Conservation (phyloP, 2,329 filamentous ascomycete species). For the Huntiella omanensis region DNA sequence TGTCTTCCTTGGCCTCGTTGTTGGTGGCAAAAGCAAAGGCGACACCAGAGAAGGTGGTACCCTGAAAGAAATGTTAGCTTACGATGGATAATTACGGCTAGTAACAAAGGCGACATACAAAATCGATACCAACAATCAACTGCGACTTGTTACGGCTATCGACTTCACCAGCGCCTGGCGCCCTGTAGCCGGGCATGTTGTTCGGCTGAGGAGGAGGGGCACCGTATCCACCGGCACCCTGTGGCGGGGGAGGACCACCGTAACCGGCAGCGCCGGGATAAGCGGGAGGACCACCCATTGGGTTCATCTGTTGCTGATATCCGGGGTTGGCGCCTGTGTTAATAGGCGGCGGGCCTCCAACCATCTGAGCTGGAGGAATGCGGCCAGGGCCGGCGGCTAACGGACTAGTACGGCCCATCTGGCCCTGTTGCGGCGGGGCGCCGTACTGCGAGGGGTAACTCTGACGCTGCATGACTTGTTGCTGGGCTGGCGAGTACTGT, state of each 20-base stretch:
- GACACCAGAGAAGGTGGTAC: conserved; percentile 94
- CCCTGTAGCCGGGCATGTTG: conserved; percentile 13
- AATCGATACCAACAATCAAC: conserved; percentile 96
- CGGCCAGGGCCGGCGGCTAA: conserved; percentile 29
- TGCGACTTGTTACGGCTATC: conserved; percentile 84
- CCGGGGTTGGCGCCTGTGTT: conserved; percentile 41
- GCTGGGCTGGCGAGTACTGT: conserved; percentile 15
- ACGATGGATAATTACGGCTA: not conserved
- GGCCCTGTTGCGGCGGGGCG: conserved; percentile 3
- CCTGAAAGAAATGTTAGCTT: conserved; percentile 29
- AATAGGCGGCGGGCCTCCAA: conserved; percentile 46
- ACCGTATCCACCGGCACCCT: conserved; percentile 22
- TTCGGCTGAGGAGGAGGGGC: conserved; percentile 13
- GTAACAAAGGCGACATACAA: conserved; percentile 39
- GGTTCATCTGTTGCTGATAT: conserved; percentile 20
- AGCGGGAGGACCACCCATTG: conserved; percentile 23
- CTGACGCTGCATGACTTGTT: conserved; percentile 40
- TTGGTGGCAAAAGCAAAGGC: conserved; percentile 95
- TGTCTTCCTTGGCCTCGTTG: conserved; percentile 93
- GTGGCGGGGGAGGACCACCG: conserved; percentile 29
- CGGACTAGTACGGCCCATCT: conserved; percentile 33
- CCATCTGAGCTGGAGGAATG: conserved; percentile 40
- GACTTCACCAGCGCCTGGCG: conserved; percentile 35
- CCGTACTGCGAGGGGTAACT: conserved; percentile 16
- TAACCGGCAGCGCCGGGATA: conserved; percentile 27